Evolutionary conservation across 768 basidiomycete species (phyloP), one percentile per base, ranked within the genome.

Genomic region (Russula griseocarnosa): DNA sequence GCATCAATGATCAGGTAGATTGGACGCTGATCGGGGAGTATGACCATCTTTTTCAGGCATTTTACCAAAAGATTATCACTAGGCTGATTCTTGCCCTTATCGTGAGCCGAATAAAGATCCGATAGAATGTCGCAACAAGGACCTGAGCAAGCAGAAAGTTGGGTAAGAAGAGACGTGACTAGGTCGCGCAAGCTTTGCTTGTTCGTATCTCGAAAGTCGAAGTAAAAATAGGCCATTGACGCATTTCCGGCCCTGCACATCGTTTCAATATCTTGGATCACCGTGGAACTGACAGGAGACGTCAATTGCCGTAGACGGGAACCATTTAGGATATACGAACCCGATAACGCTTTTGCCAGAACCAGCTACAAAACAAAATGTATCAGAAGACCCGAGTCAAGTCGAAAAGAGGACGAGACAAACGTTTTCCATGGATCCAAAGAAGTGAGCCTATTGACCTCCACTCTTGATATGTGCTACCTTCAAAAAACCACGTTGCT

Each of bases 341-440:
- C 62, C 44, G 11, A 63, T 57, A 8, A 44, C 11, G n/a, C 36
- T 63, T 22, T 63, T 63, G 0, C 62, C 62, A 16, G 56, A 52
- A 8, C 62, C 62, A 24, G 55, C 62, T 61, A 42, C 2, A 38
- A 59, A 14, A 38, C 1, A 26, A 30, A 13, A 5, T 1, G 1
- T 5, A 30, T 51, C 36, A 40, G 32, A 8, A 0, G 28, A 16
- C 38, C 38, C 14, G 18, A 2, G n/a, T n/a, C 8, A 22, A 18
- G 26, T 46, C 13, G 24, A n/a, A 28, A 18, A n/a, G 5, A n/a
- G 26, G n/a, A 36, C 3, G 16, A n/a, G 10, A 36, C 62, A 5
- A 24, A 63, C 62, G 55, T n/a, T 58, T 58, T 28, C 62, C 62
- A 7, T 58, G 50, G 6, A 63, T 38, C 56, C 57, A 63, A 13